Evolutionary conservation across 192 early-diverging fungal genomes (phyloP), one percentile per base, ranked within the genome.

Genomic region (Entophlyctis helioformis): DNA sequence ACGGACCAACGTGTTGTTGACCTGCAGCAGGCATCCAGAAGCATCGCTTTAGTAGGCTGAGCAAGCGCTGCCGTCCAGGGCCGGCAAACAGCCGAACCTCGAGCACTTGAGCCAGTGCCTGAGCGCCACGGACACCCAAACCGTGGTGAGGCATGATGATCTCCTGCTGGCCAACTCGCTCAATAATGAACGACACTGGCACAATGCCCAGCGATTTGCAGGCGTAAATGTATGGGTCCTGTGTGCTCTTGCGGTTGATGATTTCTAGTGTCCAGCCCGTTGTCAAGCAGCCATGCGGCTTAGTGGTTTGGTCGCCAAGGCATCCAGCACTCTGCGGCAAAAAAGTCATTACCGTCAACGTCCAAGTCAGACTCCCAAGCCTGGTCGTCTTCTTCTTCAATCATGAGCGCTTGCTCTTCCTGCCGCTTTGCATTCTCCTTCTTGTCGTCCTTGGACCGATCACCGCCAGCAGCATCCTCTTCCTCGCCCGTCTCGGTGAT

Each of bases 101-200:
- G 2, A 75, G 46, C 1, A 75, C 72, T 16, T 62, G 15, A 8
- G 61, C 65, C 1, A 75, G 42, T 0, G 72, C 72, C 35, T 67
- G 36, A 1, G 72, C 72, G 15, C 72, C 64, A 34, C 57, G 56
- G 3, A 54, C 48, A 12, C 72, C 72, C 22, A 75, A 39, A 2
- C 72, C 72, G 27, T 62, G 62, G 44, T 75, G 64, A 20, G 50
- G 56, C 42, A 75, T 60, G 20, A 48, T 37, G 22, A 75, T 48
- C 39, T 70, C 62, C 12, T 55, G 23, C 3, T 41, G 19, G 13
- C 32, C 25, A 5, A 56, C 18, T 8, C 13, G 10, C 3, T 52
- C 27, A 9, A 31, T 26, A 20, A 74, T 53, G 51, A 36, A 59
- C 16, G 61, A 61, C 0, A 60, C 66, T n/a, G 72, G 72, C 6